phyloP scores from a whole-genome alignment of 768 basidiomycete genomes.

The Coprinopsis strossmayeri region DNA sequence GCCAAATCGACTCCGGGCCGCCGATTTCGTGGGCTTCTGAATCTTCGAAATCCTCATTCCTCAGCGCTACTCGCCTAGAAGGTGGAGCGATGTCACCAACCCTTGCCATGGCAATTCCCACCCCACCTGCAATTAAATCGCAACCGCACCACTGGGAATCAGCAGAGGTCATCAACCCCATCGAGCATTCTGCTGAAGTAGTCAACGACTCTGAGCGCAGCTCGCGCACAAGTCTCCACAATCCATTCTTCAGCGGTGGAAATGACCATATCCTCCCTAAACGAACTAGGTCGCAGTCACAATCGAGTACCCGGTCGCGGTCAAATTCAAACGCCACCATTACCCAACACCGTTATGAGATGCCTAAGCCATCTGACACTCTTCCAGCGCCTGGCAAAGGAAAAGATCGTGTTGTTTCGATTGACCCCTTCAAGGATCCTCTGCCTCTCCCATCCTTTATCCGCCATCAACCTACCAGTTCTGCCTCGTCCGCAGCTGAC shows the following conservation, averaged over 20 bases:
- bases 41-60: constrained; percentile 42
- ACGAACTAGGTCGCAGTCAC: constrained; percentile 4
- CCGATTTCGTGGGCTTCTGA: constrained; percentile 53
- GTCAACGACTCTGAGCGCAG: constrained; percentile 21
- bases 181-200: constrained; percentile 26
- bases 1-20: constrained; percentile 26
- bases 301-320: constrained; percentile 19
- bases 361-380: constrained; percentile 1
- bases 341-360: neutral
- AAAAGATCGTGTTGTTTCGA: constrained; percentile 15
- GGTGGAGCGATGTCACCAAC: constrained; percentile 45
- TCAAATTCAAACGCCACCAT: constrained; percentile 31
- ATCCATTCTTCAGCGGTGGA: constrained; percentile 33
- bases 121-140: constrained; percentile 48
- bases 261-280: constrained; percentile 17
- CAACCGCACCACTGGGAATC: constrained; percentile 62
- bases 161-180: constrained; percentile 50
- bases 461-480: constrained; percentile 24
- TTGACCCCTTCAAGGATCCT: constrained; percentile 37
- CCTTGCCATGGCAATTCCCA: constrained; percentile 48
- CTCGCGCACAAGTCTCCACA: constrained; percentile 31
- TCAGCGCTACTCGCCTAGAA: constrained; percentile 34
- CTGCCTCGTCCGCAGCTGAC: constrained; percentile 33
- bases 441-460: constrained; percentile 26
- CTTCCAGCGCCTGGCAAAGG: constrained; percentile 2